Evolutionary conservation across 192 early-diverging fungal species (phyloP), one percentile per base, ranked within the genome.

Genomic region (Umbelopsis sp.): DNA sequence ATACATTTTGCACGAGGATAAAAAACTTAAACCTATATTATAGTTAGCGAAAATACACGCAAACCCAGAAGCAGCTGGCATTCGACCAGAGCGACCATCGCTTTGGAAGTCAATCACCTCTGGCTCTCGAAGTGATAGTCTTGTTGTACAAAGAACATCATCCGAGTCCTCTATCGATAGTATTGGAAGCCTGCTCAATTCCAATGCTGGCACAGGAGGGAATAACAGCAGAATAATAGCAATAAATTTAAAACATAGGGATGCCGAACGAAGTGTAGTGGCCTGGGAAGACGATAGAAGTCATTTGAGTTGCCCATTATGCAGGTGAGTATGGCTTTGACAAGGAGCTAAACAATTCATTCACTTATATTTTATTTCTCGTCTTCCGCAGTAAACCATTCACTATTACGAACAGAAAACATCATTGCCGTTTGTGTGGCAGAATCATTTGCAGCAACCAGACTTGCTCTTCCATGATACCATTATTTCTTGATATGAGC

Each of bases 401-500:
- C 64, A 65, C 74, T 10, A 49, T 91, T 27, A 77, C 86, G 2
- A 84, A 85, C 65, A 85, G 91, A 22, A 83, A 88, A 18, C 91
- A 92, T 67, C 91, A 92, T 72, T 92, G 91, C 67, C 83, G 91
- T 10, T 68, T 92, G 4, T 92, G 91, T 66, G 91, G 91, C 7
- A 80, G 86, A 7, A 82, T 91, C 9, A 75, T 90, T 10, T 91
- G 90, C 69, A 84, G 78, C 44, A 80, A 83, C 11, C 37, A 74
- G 18, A 27, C 27, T 33, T 91, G 90, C 67, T 90, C 89, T 3
- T 71, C 69, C 3, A 80, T 69, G 69, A 75, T 78, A n/a, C 72
- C 79, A 4, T 55, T 81, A 11, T 80, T 78, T 58, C 41, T 80
- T 41, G 72, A 75, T 68, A 84, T 84, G 77, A 69, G 71, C 22